These are phyloP conservation scores for Rhodotorula kratochvilovae DNA, from an alignment of 768 basidiomycete species.

Conservation along the genomic window DNA sequence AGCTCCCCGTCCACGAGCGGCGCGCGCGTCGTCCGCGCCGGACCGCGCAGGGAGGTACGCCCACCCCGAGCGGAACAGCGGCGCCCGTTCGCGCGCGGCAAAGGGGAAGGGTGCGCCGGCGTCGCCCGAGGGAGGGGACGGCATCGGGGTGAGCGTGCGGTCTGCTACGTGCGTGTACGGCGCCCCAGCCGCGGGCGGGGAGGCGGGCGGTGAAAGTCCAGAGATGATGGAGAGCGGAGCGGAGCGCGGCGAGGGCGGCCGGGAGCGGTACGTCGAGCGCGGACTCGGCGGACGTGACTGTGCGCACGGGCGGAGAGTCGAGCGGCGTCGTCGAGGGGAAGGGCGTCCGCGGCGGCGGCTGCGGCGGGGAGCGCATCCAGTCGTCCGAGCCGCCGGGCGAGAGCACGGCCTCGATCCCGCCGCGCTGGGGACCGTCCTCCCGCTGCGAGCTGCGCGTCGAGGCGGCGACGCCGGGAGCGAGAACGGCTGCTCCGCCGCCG, in stretches of 20 bases:
- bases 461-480: not conserved
- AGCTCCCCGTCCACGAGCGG: not conserved
- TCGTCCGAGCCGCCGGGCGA: not conserved
- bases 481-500: no score
- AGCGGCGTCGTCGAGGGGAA: not conserved
- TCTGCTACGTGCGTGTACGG: not conserved
- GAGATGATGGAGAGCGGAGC: not conserved
- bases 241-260: not conserved
- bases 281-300: not conserved
- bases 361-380: not conserved
- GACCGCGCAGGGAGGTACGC: constrained; percentile 12
- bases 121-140: not conserved
- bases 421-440: no score
- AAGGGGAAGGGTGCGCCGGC: not conserved
- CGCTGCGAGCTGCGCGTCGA: not conserved
- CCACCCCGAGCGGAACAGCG: not conserved
- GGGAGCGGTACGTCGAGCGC: not conserved
- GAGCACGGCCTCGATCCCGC: no score
- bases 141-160: constrained; percentile 3
- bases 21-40: not conserved
- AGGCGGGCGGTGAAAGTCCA: not conserved
- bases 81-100: not conserved
- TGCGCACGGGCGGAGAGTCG: not conserved
- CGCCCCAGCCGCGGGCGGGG: not conserved
- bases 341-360: not conserved